Evolutionary conservation across 1,284 basidiomycete species (phyloP), one percentile per base, ranked within the genome.

Genomic region (Pisolithus thermaeus): DNA sequence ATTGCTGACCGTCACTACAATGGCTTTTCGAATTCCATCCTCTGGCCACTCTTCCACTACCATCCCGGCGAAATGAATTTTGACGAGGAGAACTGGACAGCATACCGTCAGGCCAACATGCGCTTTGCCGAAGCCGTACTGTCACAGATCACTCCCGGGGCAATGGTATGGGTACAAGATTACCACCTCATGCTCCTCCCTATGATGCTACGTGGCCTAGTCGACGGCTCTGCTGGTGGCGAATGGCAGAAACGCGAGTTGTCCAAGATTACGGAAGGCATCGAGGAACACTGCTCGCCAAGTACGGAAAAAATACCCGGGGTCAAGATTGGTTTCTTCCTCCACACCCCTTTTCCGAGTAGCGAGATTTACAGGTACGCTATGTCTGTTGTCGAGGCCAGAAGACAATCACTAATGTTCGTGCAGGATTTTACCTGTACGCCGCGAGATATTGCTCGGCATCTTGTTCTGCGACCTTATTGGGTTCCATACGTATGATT

Each of bases 31-130:
- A 99, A 99, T 76, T 97, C 93, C 47, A 99, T 99, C 71, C 83
- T 99, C 38, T 99, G 96, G 96, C 96, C 96, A 1, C 78, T 99
- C 45, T 98, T 99, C 79, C 96, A 99, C 70, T 99, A 98, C 71
- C 95, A 97, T 69, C 92, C 93, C 14, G 93, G 94, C 58, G 94
- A 97, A 73, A 99, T 99, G 94, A 97, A 94, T 73, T 99, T 99
- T 67, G 96, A 98, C 72, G 93, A 97, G 73, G 90, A 90, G 64
- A 92, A 98, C 70, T 99, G 96, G 96, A 81, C 89, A 46, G 96
- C 94, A 1, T 99, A 99, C 71, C 85, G 96, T 35, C 93, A 97
- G 69, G 97, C 97, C 44, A 99, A 99, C 70, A 77, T 94, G 73
- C 80, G 84, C 55, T 99, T 99, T 65, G 96, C 97, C 1, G 89